These are phyloP conservation scores for Crassisporium funariophilum DNA, from an alignment of 768 basidiomycete species.

Conservation along the genomic window DNA sequence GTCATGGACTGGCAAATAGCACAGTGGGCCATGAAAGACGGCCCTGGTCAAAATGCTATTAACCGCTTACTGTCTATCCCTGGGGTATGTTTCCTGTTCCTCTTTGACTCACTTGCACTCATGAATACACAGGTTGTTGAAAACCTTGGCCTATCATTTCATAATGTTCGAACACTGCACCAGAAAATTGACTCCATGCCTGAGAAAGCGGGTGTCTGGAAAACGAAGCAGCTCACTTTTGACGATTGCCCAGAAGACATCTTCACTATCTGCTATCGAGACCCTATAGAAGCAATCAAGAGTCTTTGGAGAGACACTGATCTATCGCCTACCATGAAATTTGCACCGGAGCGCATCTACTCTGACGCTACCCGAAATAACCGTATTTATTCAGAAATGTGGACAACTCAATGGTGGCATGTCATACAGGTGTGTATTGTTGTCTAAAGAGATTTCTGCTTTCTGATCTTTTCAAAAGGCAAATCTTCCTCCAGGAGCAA, in stretches of 20 bases:
- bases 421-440: constrained; percentile 31
- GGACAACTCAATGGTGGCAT: constrained; percentile 40
- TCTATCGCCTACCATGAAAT: constrained; percentile 27
- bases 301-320: constrained; percentile 31
- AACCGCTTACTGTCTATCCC: too few species aligned
- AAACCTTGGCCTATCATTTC: constrained; percentile 29
- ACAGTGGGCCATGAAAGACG: too few species aligned
- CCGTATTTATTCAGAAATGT: constrained; percentile 37
- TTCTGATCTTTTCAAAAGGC: constrained; percentile 1
- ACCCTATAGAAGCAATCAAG: constrained; percentile 32
- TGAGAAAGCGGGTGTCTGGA: constrained; percentile 26
- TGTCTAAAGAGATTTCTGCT: constrained; percentile 1
- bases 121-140: too few species aligned
- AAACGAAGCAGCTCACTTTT: constrained; percentile 20
- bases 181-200: constrained; percentile 29
- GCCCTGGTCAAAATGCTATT: too few species aligned
- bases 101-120: too few species aligned
- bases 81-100: too few species aligned
- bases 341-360: constrained; percentile 27
- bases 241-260: constrained; percentile 20
- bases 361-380: constrained; percentile 11
- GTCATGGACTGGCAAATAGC: too few species aligned
- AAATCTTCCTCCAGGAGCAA: constrained; percentile 22
- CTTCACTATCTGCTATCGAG: constrained; percentile 20
- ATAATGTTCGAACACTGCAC: constrained; percentile 24